Percentiles rank a stretch among this genome's conserved stretches.
phyloP scores from a whole-genome alignment of 192 early-diverging fungal species.

The Lobulomyces angularis region DNA sequence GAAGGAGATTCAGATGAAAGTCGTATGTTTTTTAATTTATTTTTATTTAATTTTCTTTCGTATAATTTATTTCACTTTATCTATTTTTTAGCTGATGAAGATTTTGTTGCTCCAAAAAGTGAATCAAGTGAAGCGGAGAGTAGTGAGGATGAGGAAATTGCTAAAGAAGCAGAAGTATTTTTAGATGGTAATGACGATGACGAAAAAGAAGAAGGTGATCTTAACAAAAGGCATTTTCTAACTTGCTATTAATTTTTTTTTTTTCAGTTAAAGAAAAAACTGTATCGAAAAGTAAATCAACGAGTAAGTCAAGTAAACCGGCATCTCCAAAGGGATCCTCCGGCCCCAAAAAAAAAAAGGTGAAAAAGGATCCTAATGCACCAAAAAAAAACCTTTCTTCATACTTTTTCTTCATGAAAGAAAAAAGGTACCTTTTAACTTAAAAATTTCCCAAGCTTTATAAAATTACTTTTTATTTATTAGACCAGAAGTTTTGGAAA shows the following conservation, averaged over 20 bases:
- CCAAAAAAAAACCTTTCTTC: conserved; percentile 77
- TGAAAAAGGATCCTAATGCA: conserved; percentile 67
- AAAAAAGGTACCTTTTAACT: too few species aligned
- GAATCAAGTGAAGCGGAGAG: too few species aligned
- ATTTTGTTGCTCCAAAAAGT: too few species aligned
- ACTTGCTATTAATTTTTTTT: conserved; percentile 7
- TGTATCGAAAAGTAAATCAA: conserved; percentile 4
- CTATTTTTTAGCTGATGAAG: conserved; percentile 25
- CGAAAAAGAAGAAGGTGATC: conserved; percentile 20
- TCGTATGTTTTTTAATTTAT: conserved; percentile 7
- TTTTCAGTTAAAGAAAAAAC: conserved; percentile 2
- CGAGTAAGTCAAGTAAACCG: conserved; percentile 3
- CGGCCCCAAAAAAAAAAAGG: conserved; percentile 33
- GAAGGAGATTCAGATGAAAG: conserved; percentile 29
- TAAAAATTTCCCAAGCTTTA: too few species aligned
- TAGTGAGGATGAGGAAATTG: too few species aligned
- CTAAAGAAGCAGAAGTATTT: conserved; percentile 3
- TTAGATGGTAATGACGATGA: conserved; percentile 16
- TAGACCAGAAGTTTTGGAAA: conserved; percentile 49
- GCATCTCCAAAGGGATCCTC: conserved; percentile 7
- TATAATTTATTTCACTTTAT: not conserved
- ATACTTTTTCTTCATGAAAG: conserved; percentile 78
- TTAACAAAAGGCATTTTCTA: conserved; percentile 1
- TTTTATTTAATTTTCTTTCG: conserved; percentile 7
- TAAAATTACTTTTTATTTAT: too few species aligned